A percentile compares a stretch with the other conserved stretches of the same genome.
These are phyloP conservation scores for Plasmodium ovale DNA, from an alignment of 169 alveolate species.

Conservation along the genomic window DNA sequence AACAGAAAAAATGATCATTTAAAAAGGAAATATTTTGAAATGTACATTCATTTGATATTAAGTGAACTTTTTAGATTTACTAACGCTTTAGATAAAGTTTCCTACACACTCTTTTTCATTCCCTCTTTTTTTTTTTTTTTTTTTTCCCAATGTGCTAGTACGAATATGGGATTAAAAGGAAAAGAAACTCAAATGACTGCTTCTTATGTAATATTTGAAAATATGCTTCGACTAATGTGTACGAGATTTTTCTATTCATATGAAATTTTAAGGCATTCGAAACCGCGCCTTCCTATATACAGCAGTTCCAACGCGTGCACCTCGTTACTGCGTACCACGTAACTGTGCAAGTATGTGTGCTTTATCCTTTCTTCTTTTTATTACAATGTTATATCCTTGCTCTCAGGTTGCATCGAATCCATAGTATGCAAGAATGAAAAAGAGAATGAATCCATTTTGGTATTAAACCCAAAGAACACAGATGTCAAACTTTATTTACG, in stretches of 20 bases:
- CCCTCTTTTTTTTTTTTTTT: not conserved
- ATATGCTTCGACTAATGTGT: not conserved
- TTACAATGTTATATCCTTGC: no score
- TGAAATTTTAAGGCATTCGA: no score
- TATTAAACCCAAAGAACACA: slow-evolving; percentile 38
- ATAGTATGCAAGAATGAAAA: slow-evolving; percentile 13
- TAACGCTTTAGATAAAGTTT: not conserved
- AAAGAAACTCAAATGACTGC: slow-evolving; percentile 31
- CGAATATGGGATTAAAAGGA: slow-evolving; percentile 27
- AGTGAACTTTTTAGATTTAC: not conserved
- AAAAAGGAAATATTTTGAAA: not conserved
- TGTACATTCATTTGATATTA: not conserved
- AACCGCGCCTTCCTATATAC: no score
- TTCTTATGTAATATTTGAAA: slow-evolving; percentile 21
- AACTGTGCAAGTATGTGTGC: not conserved
- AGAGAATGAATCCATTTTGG: slow-evolving; percentile 17
- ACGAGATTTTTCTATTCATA: no score
- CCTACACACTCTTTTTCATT: not conserved
- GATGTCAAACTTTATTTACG: slow-evolving; percentile 31
- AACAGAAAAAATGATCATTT: not conserved
- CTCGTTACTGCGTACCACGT: no score
- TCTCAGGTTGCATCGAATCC: slow-evolving; percentile 55
- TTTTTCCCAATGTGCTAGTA: slow-evolving; percentile 4
- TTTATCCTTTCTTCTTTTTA: not conserved
- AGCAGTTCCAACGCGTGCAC: no score